Evolutionary conservation across 495 filamentous ascomycete genomes (phyloP).

Genomic region (Usnea hakonensis): DNA sequence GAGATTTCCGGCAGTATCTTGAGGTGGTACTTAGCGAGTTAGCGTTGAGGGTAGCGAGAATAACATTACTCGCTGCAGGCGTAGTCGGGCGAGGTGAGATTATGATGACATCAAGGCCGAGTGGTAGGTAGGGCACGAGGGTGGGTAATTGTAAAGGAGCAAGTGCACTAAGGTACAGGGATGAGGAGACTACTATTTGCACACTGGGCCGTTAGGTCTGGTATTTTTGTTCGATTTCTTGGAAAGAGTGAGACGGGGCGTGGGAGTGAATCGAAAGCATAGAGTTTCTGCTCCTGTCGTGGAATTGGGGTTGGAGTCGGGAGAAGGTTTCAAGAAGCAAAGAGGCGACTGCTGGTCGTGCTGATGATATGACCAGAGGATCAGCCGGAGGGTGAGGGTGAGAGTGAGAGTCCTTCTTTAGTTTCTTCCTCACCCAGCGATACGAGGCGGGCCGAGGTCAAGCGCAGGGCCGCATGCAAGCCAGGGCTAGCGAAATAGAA

Average conservation of each 20-base stretch:
- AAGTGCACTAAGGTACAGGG: constrained; percentile 2
- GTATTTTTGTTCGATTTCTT: background rate
- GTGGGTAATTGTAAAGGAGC: no score
- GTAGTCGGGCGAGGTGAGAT: constrained; percentile 9
- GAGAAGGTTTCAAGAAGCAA: background rate
- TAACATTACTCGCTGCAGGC: constrained; percentile 3
- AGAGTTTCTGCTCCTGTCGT: background rate
- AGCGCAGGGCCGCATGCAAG: constrained; percentile 12
- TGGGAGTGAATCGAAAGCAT: background rate
- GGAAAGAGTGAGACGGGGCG: background rate
- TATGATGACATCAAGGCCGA: constrained; percentile 3
- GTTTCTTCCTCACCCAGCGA: background rate
- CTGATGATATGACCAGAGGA: background rate
- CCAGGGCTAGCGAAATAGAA: no score
- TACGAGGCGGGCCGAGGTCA: constrained; percentile 16
- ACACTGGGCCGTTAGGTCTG: constrained; percentile 1
- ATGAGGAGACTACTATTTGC: background rate
- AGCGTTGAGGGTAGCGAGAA: constrained; percentile 13
- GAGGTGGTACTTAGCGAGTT: constrained; percentile 13
- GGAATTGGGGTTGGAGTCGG: no score
- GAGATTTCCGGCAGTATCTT: constrained; percentile 7
- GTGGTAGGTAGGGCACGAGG: no score
- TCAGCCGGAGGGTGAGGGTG: no score
- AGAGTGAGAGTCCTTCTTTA: constrained; percentile 9
- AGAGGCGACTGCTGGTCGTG: background rate